Percentiles rank a stretch among this genome's conserved stretches.
Evolutionary conservation across 257 asterid genomes (phyloP).

Genomic region (Nicotiana tomentosiformis): DNA sequence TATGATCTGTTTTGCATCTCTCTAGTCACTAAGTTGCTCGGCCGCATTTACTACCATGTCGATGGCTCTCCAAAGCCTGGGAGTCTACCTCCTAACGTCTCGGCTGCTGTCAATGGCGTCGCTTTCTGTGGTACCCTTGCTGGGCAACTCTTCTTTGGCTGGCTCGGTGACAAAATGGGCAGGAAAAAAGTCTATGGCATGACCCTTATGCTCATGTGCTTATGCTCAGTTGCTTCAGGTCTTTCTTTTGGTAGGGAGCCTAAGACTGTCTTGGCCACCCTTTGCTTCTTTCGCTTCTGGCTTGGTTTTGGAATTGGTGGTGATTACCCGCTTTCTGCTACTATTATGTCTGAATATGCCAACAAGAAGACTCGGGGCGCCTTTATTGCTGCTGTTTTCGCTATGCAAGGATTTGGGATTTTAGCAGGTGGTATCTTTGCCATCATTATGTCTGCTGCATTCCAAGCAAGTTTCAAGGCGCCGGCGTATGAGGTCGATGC

Average conservation of each 20-base stretch:
- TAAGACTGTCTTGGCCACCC: constrained; percentile 39
- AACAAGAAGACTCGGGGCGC: constrained; percentile 64
- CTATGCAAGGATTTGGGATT: constrained; percentile 67
- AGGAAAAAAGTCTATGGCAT: constrained; percentile 50
- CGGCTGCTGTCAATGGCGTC: constrained; percentile 57
- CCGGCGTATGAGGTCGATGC: constrained; percentile 53
- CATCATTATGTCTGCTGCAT: constrained; percentile 30
- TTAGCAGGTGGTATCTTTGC: constrained; percentile 47
- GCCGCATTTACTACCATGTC: constrained; percentile 51
- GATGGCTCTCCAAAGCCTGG: constrained; percentile 52
- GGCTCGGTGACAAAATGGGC: constrained; percentile 58
- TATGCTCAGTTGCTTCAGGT: constrained; percentile 47
- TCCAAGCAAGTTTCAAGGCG: constrained; percentile 21
- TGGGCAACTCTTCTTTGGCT: constrained; percentile 63
- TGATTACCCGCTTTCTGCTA: constrained; percentile 64
- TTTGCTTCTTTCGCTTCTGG: constrained; percentile 64
- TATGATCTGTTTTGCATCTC: constrained; percentile 64
- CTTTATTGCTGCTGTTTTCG: constrained; percentile 54
- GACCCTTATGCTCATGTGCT: constrained; percentile 47
- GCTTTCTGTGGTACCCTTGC: constrained; percentile 53
- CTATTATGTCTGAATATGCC: constrained; percentile 67
- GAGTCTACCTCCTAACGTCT: constrained; percentile 45
- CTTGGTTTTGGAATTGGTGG: constrained; percentile 67
- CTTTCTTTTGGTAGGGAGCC: constrained; percentile 42
- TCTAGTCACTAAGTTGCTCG: constrained; percentile 58